phyloP scores from a whole-genome alignment of 176 grass and related monocot species.

The Stipa capillata region DNA sequence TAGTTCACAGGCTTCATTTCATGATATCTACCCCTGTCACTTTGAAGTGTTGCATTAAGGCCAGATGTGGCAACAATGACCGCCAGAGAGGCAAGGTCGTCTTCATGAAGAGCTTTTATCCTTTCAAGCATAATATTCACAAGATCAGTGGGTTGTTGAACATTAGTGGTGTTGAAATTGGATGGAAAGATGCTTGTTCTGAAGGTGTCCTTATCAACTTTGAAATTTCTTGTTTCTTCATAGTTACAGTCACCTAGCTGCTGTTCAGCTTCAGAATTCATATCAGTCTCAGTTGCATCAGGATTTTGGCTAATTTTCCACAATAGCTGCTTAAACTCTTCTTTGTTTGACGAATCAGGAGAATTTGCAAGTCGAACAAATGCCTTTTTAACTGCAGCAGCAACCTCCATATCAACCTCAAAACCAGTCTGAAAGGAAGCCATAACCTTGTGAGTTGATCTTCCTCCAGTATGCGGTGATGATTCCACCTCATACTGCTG shows the following conservation, averaged over 20 bases:
- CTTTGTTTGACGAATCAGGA: conserved; percentile 46
- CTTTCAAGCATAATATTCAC: conserved; percentile 62
- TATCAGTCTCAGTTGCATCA: conserved; percentile 29
- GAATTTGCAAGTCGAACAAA: conserved; percentile 58
- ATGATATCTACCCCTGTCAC: conserved; percentile 38
- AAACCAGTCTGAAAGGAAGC: conserved; percentile 90
- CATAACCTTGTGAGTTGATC: conserved; percentile 65
- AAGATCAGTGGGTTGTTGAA: conserved; percentile 33
- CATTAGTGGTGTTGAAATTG: conserved; percentile 12
- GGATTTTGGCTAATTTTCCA: conserved; percentile 91
- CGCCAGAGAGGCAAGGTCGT: conserved; percentile 78
- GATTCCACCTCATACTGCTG: conserved; percentile 56
- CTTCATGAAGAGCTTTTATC: conserved; percentile 71
- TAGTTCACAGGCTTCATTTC: not conserved
- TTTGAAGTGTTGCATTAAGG: conserved; percentile 75
- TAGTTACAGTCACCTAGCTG: not conserved
- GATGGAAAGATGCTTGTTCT: conserved; percentile 19
- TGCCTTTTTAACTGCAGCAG: conserved; percentile 76
- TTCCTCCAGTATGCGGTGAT: conserved; percentile 40
- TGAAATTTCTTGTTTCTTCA: not conserved
- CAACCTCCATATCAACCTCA: conserved; percentile 85
- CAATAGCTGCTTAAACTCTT: conserved; percentile 63
- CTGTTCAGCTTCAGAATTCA: conserved; percentile 27
- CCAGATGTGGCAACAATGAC: conserved; percentile 91
- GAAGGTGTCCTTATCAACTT: conserved; percentile 5